Conservation (phyloP, 352 stramenopile species). For the Pythium rishiriense region DNA sequence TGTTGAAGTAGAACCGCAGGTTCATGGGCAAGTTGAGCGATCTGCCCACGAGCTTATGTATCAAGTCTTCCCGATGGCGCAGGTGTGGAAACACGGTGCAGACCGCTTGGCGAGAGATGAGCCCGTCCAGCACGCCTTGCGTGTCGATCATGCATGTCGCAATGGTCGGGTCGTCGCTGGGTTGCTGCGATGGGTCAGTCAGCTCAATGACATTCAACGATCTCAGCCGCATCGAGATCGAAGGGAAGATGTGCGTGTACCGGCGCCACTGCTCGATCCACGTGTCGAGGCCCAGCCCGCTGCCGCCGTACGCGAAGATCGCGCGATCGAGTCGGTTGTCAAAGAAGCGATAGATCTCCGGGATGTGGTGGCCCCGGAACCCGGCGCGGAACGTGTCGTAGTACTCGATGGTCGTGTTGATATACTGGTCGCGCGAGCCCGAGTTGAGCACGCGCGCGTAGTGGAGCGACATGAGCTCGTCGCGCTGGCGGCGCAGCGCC, state of each 20-base stretch:
- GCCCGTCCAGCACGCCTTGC: constrained; percentile 3
- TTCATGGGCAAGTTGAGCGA: constrained; percentile 6
- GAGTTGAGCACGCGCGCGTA: constrained; percentile 5
- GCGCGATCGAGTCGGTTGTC: constrained; percentile 5
- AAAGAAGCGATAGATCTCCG: constrained; percentile 16
- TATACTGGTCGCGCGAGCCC: neutral
- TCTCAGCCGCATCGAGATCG: constrained; percentile 4
- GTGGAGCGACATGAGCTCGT: constrained; percentile 23
- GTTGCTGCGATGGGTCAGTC: neutral
- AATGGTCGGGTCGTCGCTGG: neutral
- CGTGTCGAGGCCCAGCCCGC: constrained; percentile 2
- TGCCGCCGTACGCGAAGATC: constrained; percentile 10
- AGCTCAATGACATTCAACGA: constrained; percentile 7
- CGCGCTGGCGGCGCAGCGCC: constrained; percentile 11
- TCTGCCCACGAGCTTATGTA: constrained; percentile 11
- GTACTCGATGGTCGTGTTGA: constrained; percentile 19
- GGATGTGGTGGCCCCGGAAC: constrained; percentile 1
- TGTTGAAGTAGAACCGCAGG: constrained; percentile 21
- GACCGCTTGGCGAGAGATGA: constrained; percentile 8
- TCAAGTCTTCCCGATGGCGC: constrained; percentile 4
- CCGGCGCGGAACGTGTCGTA: constrained; percentile 15
- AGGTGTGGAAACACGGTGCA: constrained; percentile 17
- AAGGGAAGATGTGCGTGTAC: constrained; percentile 16
- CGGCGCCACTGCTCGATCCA: constrained; percentile 21
- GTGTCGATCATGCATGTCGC: constrained; percentile 14